Evolutionary conservation across 352 stramenopile species (phyloP), one percentile per base, ranked within the genome.

Genomic region (Globisporangium apiculatum): DNA sequence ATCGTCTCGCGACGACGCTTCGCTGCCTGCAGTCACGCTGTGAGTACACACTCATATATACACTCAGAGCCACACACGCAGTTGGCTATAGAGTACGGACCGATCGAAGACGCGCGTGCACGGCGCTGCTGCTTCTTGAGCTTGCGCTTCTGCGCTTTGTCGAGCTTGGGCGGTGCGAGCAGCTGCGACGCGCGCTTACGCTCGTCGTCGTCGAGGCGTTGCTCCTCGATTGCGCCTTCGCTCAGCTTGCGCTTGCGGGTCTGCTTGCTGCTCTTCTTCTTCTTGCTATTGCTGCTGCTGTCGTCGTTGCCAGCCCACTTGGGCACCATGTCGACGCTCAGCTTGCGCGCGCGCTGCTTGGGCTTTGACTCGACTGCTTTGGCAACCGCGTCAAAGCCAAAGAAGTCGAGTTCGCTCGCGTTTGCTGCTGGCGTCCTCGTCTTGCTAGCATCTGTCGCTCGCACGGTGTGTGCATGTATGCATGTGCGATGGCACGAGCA

Each of bases 211-310:
- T 74, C 73, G 36, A 91, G 57, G 48, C 63, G 67, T 57, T 87
- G 78, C 65, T 92, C 80, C 43, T 89, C 82, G 18, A 89, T 56
- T 10, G 80, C 84, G 46, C 83, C 80, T 60, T 91, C 84, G 54
- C 82, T 94, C 55, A 94, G 68, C 61, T 92, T 94, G 59, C 82
- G 82, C 66, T 92, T 91, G 52, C 80, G 80, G 11, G 82, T 82
- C 53, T 74, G 78, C 61, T 82, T 89, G 62, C 84, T 92, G 35
- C 84, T 79, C 48, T 62, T 73, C 35, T 72, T 73, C 37, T 70
- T 67, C 57, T 86, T 85, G 45, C 18, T 37, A 7, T 18, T 36
- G 18, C 38, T 31, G 31, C 4, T 65, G 24, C 57, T 35, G 14
- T 40, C 42, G 15, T 82, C 72, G 17, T 86, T 82, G 17, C 78